Base-by-base conservation (phyloP, 1,139 yeast genomes). In the Cylindricascospora bacillispora region DNA sequence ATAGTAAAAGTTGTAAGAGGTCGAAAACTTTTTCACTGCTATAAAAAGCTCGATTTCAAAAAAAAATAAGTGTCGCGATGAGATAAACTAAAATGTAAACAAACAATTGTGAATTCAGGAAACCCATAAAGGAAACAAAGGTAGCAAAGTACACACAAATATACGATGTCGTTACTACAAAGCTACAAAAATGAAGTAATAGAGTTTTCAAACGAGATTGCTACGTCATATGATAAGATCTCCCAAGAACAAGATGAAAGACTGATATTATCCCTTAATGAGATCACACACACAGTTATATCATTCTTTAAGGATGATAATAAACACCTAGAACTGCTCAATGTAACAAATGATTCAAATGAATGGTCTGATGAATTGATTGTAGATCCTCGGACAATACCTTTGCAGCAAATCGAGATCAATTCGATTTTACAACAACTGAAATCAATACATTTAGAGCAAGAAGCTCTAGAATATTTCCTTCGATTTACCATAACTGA, bases 401-500 rank as follows among this genome's bases (percentile, higher is more conserved):
- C 32, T 7, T 37, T 22, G 1, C 40, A 38, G 15, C 36, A 49
- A n/a, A 30, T 27, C n/a, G 42, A 47, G 13, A 39, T 47, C 11
- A 39, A 43, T 15, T 24, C 39, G 23, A 32, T 51, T 10, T 35
- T 48, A 6, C 43, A 41, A 13, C 27, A 41, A 6, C 28, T 52
- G 25, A 46, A 41, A 22, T 28, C 36, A 26, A 35, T 45, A n/a
- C 50, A 52, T 37, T 33, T 50, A 32, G 52, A 48, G 29, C 50
- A 49, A 29, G 56, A 52, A 29, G 39, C 54, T 0, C 30, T 52
- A 16, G 56, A 52, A 26, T 42, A 44, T 27, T 52, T 52, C 29
- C 34, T 52, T 21, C 38, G 55, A 15, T 44, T 44, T 20, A 49
- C 52, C 1, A 39, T 52, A 12, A 44, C 52, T 6, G 10, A 43